Base-by-base conservation (phyloP, 2,329 filamentous ascomycete species). In the Penicillium sp. region DNA sequence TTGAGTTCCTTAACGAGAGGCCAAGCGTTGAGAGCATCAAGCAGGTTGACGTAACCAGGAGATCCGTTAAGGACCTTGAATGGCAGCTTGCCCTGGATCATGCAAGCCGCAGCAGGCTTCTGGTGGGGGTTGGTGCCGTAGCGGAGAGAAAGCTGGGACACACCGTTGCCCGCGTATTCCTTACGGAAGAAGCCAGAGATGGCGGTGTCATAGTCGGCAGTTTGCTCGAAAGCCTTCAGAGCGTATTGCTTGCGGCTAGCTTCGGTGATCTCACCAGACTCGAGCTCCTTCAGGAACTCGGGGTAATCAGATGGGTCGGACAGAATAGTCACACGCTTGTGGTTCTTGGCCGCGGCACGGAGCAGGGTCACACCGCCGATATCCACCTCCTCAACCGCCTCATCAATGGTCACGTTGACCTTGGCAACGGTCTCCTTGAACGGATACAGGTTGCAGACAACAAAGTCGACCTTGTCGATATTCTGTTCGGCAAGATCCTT, bases 401-500 rank as follows among this genome's bases (percentile, higher is more conserved):
- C 91, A 44, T 88, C 83, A 54, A 98, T 88, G 52, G 91, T 97
- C 64, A 98, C 93, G 65, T 95, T 95, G 76, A 94, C 84, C 79
- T 96, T 95, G 62, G 90, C 86, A 61, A 98, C 84, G 29, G 93
- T 98, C 69, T 97, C 90, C 77, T 96, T 96, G 83, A 98, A 98
- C 9, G 93, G 93, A 73, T 98, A 97, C 47, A 98, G 81, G 76
- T 98, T 98, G 85, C 93, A 97, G 68, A 98, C 86, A 61, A 95
- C 89, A 63, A 85, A 95, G 79, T 95, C 89, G 51, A 95, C 89
- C 76, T 95, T 95, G 76, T 87, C 81, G 69, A 95, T 95, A 73
- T 90, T 93, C 75, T 95, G 89, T 71, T 93, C 87, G 44, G 88
- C 89, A 43, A 98, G 84, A 66, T 98, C 93, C 73, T 95, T 94